Base-by-base conservation (phyloP, 176 grass and related monocot genomes). In the Poa annua region DNA sequence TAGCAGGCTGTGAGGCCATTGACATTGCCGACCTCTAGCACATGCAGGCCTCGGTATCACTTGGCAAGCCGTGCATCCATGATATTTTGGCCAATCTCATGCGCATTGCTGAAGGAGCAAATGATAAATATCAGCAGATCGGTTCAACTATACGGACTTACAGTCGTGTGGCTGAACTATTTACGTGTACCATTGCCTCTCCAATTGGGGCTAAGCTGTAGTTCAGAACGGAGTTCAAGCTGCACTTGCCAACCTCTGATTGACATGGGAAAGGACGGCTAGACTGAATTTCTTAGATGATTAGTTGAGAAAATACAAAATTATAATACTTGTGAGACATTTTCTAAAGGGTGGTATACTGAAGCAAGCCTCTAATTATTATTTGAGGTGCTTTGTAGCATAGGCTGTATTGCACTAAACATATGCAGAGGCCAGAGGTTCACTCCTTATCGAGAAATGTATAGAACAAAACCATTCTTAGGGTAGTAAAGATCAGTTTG, bases 381-480 rank as follows among this genome's bases (percentile, higher is more conserved):
- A 3, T 72, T 26, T 29, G 60, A 80, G 15, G 34, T 56, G 57
- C 36, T 73, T 74, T 69, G 64, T 53, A 41, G 39, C 42, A 71
- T 72, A 72, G 12, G 21, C 12, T 45, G 68, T 71, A 71, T 71
- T 47, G 11, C n/a, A n/a, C 39, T 47, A 15, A 71, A 71, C 36
- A 42, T 47, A 71, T 71, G 69, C 41, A 72, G 0, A 44, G 67
- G 38, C 67, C 10, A 59, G 11, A 47, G 24, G 44, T 13, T 73
- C 44, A 49, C 22, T 50, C 22, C 41, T 71, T 71, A 48, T 29
- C 14, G 15, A 29, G 45, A 73, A 73, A 29, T 17, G 13, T 79
- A 38, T 24, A 73, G 42, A 33, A 21, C 36, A 52, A 53, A 83
- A 48, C 35, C 44, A 83, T 69, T 47, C 51, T 87, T 82, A 70